Evolutionary conservation across 2,329 filamentous ascomycete species (phyloP), one percentile per base, ranked within the genome.

Genomic region (Fusarium udum): DNA sequence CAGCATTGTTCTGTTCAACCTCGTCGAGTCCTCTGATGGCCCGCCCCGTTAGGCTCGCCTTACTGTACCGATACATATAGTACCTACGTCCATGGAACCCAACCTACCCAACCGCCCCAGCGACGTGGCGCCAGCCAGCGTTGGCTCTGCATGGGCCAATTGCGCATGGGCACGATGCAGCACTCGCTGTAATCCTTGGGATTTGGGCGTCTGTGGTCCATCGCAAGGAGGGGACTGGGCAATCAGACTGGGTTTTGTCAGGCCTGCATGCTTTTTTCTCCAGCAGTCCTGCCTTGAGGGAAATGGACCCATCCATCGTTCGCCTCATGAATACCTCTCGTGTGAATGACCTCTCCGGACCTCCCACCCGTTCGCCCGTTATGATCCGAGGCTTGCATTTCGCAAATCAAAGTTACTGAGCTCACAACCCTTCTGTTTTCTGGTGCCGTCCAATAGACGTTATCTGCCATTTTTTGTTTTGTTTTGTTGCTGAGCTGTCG

Each of bases 301-400:
- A 59, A 71, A 64, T 61, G 69, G 72, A 75, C 66, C 67, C 73
- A 75, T 75, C 61, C 59, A 70, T 53, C 31, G 66, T 45, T 63
- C 67, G 69, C 72, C 72, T 73, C 65, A 64, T 49, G 60, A 74
- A 69, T 72, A 69, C 66, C 66, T 72, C 69, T 73, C 70, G 64
- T 77, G 59, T 77, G 59, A 79, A 80, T 79, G 78, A 78, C 78
- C 75, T 80, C 72, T 74, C 70, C 70, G 69, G 67, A 71, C 75
- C 70, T 78, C 79, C 77, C 78, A 78, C 80, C 78, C 73, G 76
- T 79, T 78, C 74, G 78, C 78, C 76, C 75, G 75, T 76, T 75
- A 75, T 77, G 78, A 78, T 75, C 77, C 74, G 74, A 78, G 71
- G 71, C 76, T 72, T 80, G 77, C 78, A 79, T 79, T 71, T 74